Conservation (phyloP, 441 rosid genomes). For the Macaranga tanarius region DNA sequence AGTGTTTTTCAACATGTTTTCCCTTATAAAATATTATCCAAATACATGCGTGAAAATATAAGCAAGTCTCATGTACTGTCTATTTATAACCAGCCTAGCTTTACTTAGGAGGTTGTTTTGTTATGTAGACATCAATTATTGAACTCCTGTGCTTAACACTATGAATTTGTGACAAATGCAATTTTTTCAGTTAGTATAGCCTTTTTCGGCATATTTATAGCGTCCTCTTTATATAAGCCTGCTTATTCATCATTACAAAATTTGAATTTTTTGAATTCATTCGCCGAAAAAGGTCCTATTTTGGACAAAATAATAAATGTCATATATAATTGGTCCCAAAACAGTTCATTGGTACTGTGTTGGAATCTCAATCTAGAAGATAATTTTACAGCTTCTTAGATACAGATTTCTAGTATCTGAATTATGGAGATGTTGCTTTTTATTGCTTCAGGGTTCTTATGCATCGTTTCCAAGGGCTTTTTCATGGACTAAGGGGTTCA, state of each 20-base stretch:
- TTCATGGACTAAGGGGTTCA: constrained; percentile 57
- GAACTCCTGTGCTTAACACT: not conserved
- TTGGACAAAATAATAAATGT: too few relatives aligned
- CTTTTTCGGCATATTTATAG: too few relatives aligned
- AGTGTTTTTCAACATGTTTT: not conserved
- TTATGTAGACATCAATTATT: not conserved
- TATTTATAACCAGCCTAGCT: not conserved
- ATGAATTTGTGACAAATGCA: too few relatives aligned
- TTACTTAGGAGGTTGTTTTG: not conserved
- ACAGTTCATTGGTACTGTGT: not conserved
- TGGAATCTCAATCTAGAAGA: not conserved
- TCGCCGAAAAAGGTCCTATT: too few relatives aligned
- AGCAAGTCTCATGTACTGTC: not conserved
- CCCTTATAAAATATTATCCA: not conserved
- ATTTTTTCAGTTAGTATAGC: too few relatives aligned
- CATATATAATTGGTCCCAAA: too few relatives aligned
- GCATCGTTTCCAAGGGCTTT: constrained; percentile 54
- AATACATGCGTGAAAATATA: not conserved
- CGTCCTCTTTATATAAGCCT: too few relatives aligned
- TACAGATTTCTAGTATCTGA: constrained; percentile 12
- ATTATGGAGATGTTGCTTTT: constrained; percentile 9
- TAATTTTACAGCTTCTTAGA: not conserved
- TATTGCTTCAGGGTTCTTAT: constrained; percentile 57
- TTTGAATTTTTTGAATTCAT: too few relatives aligned
- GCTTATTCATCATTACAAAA: too few relatives aligned